phyloP scores from a whole-genome alignment of 495 filamentous ascomycete species.

The Mytilinidion resinicola region DNA sequence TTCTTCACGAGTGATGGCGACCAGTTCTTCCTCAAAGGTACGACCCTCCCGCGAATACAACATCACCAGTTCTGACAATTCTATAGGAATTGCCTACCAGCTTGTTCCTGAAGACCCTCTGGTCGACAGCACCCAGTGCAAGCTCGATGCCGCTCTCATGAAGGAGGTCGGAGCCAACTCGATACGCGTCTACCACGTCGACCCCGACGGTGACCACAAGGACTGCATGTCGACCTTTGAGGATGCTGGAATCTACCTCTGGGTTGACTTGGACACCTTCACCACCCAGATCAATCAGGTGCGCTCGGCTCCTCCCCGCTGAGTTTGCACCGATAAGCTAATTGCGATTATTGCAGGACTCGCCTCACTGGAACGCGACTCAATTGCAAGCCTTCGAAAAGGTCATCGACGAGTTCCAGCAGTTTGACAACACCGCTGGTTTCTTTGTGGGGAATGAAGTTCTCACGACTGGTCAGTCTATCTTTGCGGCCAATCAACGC shows the following conservation, averaged over 20 bases:
- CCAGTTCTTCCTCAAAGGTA: conserved; percentile 80
- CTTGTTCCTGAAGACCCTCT: conserved; percentile 64
- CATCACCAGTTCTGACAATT: conserved; percentile 1
- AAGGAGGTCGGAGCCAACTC: conserved; percentile 71
- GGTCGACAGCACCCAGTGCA: conserved; percentile 67
- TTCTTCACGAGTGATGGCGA: conserved; percentile 72
- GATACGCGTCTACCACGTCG: conserved; percentile 87
- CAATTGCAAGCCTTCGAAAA: conserved; percentile 59
- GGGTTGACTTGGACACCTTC: conserved; percentile 82
- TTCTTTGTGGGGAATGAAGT: conserved; percentile 89
- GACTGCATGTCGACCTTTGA: conserved; percentile 78
- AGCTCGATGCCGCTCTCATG: conserved; percentile 72
- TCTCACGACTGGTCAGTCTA: conserved; percentile 48
- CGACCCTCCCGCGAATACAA: not conserved
- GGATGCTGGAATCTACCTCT: conserved; percentile 76
- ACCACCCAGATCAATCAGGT: conserved; percentile 69
- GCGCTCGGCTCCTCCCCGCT: conserved; percentile 2
- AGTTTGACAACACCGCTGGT: conserved; percentile 72
- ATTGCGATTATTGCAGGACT: conserved; percentile 33
- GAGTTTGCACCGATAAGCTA: not conserved
- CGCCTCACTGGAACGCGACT: conserved; percentile 61
- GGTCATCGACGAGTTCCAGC: conserved; percentile 72
- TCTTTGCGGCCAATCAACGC: not conserved
- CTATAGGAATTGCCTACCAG: conserved; percentile 57
- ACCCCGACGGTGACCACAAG: conserved; percentile 59